Base-by-base conservation (phyloP, 2,329 filamentous ascomycete species). In the Orbilia ellipsospora region DNA sequence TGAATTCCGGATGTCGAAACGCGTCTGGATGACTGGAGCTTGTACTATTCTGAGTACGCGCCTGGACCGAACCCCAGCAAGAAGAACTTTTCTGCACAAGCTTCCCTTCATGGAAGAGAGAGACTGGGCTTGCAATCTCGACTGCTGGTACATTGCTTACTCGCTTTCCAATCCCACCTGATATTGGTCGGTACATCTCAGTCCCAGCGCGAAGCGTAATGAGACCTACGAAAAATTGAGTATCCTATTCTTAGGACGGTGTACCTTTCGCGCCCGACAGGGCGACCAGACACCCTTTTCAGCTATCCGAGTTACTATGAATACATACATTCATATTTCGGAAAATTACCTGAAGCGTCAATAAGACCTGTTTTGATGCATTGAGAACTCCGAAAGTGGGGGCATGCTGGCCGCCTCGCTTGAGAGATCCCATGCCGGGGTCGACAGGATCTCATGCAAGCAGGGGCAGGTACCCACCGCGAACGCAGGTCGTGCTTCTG, bases 241-340 rank as follows among this genome's bases (percentile, higher is more conserved):
- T 12, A 18, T 73, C 63, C 72, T 75, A 75, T 75, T 75, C 64
- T 75, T 75, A 69, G 72, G 72, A 52, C 55, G 52, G 62, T 45
- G 64, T 64, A 48, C 59, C 20, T 48, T 50, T 73, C 62, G 62
- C 69, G 69, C 69, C 69, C 40, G 54, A 60, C 31, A 44, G 44
- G 59, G 67, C 28, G 28, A 55, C 45, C 50, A 45, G 60, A 44
- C 3, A 36, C 8, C 28, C 15, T 42, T 40, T n/a, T 64, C 50
- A 60, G 31, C 63, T 54, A 52, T n/a, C 26, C 26, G 31, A 28
- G 64, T 74, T 74, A 74, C 70, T 74, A 74, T 75, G 70, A 74
- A 74, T 74, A 68, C 61, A 36, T 26, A 20, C 44, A 20, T 13
- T 28, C 16, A 40, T 45, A 59, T 52, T 36, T 64, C 51, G 67